Evolutionary conservation across 306 rosid genomes (phyloP).

Genomic region (Oxytropis ochrocephala): DNA sequence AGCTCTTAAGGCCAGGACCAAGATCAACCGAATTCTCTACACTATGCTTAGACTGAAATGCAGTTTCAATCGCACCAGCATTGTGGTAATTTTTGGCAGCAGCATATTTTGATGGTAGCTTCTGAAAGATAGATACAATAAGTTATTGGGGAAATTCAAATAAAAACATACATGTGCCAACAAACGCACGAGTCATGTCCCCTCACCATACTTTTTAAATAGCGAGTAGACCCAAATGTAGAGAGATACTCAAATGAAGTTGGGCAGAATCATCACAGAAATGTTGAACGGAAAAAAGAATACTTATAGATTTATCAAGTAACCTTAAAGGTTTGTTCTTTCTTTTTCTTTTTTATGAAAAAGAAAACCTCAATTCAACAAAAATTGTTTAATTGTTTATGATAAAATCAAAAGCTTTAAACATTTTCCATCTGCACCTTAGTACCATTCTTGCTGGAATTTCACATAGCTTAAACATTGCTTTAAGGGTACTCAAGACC

Average conservation of each 20-base stretch:
- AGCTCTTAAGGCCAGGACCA: conserved; percentile 30
- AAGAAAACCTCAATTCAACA: background rate
- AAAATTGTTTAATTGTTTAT: background rate
- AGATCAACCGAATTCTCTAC: conserved; percentile 23
- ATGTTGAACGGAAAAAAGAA: too few relatives aligned
- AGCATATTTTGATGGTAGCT: conserved; percentile 38
- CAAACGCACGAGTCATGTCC: too few relatives aligned
- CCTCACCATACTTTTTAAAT: too few relatives aligned
- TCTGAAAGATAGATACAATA: conserved; percentile 28
- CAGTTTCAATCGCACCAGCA: conserved; percentile 16
- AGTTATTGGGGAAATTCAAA: background rate
- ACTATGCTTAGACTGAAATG: conserved; percentile 20
- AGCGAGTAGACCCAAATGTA: too few relatives aligned
- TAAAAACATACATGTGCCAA: background rate
- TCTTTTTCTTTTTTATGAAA: background rate
- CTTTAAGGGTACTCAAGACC: background rate
- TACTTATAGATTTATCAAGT: too few relatives aligned
- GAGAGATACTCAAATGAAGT: too few relatives aligned
- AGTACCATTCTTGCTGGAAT: background rate
- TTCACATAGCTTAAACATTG: background rate
- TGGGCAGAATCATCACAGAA: background rate
- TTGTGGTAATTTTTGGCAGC: conserved; percentile 21
- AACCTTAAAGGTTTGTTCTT: too few relatives aligned
- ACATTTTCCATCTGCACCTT: background rate
- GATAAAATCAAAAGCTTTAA: background rate